A percentile compares a stretch with the other conserved stretches of the same genome.
Conservation (phyloP, 805 yeast species). For the Candida maltosa region DNA sequence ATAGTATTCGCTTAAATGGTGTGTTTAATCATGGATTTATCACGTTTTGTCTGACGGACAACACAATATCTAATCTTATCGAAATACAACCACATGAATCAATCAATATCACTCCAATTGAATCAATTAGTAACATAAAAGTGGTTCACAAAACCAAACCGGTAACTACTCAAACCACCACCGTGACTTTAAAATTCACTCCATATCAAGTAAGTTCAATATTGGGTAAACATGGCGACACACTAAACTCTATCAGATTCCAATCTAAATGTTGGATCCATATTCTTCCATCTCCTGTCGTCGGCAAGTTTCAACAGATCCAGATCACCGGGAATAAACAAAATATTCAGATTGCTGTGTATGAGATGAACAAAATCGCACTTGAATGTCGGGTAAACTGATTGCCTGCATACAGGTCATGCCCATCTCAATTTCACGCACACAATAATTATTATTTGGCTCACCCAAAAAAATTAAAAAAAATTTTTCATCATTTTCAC, state of each 20-base stretch:
- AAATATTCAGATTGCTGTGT: conserved; percentile 14
- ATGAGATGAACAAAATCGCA: conserved; percentile 10
- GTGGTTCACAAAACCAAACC: too few relatives aligned
- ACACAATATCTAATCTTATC: too few relatives aligned
- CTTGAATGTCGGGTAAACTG: conserved; percentile 3
- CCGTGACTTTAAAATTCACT: conserved; percentile 5
- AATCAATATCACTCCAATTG: too few relatives aligned
- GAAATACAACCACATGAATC: too few relatives aligned
- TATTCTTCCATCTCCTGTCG: conserved; percentile 12
- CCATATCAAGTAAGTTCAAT: conserved; percentile 20
- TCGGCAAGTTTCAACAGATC: conserved; percentile 15
- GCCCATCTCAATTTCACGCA: background rate
- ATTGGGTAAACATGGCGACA: conserved; percentile 22
- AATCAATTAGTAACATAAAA: too few relatives aligned
- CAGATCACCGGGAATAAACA: conserved; percentile 13
- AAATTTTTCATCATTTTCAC: conserved; percentile 5
- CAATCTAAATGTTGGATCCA: conserved; percentile 19
- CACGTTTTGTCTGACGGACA: too few relatives aligned
- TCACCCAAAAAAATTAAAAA: background rate
- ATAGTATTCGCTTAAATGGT: too few relatives aligned
- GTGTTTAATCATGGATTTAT: too few relatives aligned
- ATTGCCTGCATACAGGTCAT: conserved; percentile 2
- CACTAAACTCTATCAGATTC: conserved; percentile 20
- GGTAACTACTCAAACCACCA: too few relatives aligned
- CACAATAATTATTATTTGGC: background rate